Base-by-base conservation (phyloP, 2,329 filamentous ascomycete genomes). In the Pestalotiopsis sp. region DNA sequence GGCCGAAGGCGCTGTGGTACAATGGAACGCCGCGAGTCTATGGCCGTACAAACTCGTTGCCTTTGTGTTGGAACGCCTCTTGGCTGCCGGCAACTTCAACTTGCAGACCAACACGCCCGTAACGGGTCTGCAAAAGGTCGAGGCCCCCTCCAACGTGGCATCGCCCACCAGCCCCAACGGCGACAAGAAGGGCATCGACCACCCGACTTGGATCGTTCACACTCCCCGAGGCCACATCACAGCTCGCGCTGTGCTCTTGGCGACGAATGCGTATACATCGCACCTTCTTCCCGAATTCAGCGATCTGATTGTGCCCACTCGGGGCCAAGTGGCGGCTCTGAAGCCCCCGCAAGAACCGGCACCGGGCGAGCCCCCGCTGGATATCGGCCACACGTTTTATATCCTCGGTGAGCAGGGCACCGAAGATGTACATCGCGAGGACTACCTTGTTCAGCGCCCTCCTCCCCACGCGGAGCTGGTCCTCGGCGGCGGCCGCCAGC, bases 31-130 rank as follows among this genome's bases (percentile, higher is more conserved):
- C 0, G 92, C 90, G 0, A 89, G 89, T 73, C 77, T 93, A 60
- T 95, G 92, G 92, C 94, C 94, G 0, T 97, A 97, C 79, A 97
- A 96, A 80, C 87, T 97, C 20, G 90, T 97, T 1, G 83, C 89
- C 1, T 91, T 90, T 80, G 84, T 95, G 0, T 81, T 97, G 0
- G 88, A 93, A 76, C 79, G 82, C 9, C 84, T 93, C 0, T 75
- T 88, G 1, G 71, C 71, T 2, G 68, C 71, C 83, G 20, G 77
- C 78, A 1, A 80, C 77, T 89, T 94, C 75, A 94, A 94, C 74
- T 83, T 95, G 31, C 92, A 95, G 79, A 94, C 92, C 5, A 88
- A 86, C 68, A 95, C 92, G 17, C 88, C 92, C 0, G 92, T 90
- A 1, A 84, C 83, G 6, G 76, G 78, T 12, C 75, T 91, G 38